These are phyloP conservation scores for Acorus gramineus DNA, from an alignment of 106 monocot species.

Conservation along the genomic window DNA sequence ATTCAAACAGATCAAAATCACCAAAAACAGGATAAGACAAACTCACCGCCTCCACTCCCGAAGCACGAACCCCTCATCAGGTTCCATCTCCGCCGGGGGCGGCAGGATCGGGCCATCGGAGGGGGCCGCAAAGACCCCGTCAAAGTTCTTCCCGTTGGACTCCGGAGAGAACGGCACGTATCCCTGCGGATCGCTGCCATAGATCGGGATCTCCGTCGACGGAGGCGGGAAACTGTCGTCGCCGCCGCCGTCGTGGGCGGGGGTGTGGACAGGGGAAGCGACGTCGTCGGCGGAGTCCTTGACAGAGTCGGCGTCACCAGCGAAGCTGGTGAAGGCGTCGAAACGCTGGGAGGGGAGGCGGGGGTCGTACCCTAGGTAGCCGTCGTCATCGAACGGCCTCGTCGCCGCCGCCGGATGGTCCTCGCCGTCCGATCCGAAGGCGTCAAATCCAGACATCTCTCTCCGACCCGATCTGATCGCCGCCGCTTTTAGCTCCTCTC, in stretches of 20 bases:
- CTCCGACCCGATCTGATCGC: no score
- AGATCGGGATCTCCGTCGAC: neutral
- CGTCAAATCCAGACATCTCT: no score
- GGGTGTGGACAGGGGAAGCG: neutral
- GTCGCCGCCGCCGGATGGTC: no score
- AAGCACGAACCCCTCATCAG: neutral
- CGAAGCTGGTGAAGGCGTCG: neutral
- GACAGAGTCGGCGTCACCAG: neutral
- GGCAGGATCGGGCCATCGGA: conserved; percentile 4
- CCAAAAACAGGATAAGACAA: neutral
- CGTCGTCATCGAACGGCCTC: no score
- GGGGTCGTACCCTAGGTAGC: no score
- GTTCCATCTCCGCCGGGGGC: neutral
- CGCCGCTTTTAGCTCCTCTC: no score
- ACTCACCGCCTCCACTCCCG: conserved; percentile 2
- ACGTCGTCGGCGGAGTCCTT: neutral
- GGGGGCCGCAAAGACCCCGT: neutral
- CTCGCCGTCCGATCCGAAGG: no score
- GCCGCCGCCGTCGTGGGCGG: no score
- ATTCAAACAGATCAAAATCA: neutral
- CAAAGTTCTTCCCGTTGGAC: neutral
- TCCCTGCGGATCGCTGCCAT: neutral
- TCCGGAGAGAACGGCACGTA: neutral
- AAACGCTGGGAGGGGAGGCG: neutral
- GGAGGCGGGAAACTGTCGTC: neutral